These are phyloP conservation scores for Solanum bukasovii DNA, from an alignment of 257 asterid species.

Conservation along the genomic window DNA sequence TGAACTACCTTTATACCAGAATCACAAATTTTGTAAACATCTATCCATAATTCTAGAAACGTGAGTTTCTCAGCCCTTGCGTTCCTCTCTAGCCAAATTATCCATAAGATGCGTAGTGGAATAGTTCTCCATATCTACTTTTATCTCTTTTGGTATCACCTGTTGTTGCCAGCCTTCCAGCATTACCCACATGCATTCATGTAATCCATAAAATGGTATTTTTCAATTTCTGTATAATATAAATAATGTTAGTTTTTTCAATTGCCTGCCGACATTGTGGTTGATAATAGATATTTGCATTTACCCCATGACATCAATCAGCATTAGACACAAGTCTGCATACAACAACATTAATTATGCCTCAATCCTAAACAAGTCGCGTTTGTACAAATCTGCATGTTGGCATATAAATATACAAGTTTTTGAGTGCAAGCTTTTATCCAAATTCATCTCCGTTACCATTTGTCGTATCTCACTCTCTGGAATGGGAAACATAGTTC, in stretches of 20 bases:
- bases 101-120: background rate
- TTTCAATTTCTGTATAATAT: too few species aligned
- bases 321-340: background rate
- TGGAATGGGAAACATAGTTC: background rate
- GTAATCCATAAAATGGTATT: background rate
- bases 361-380: background rate
- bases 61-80: background rate
- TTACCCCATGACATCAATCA: background rate
- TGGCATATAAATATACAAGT: background rate
- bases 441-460: background rate
- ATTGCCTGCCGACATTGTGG: background rate
- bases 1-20: background rate
- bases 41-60: background rate
- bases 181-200: background rate
- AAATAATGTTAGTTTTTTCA: background rate
- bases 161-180: background rate
- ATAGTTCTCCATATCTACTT: background rate
- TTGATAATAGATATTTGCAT: background rate
- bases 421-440: background rate
- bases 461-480: background rate
- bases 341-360: background rate
- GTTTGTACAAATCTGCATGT: background rate
- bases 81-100: background rate
- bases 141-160: background rate
- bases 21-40: background rate